These are phyloP conservation scores for Drechslerella coelobrocha DNA, from an alignment of 2,329 filamentous ascomycete genomes.

Conservation along the genomic window DNA sequence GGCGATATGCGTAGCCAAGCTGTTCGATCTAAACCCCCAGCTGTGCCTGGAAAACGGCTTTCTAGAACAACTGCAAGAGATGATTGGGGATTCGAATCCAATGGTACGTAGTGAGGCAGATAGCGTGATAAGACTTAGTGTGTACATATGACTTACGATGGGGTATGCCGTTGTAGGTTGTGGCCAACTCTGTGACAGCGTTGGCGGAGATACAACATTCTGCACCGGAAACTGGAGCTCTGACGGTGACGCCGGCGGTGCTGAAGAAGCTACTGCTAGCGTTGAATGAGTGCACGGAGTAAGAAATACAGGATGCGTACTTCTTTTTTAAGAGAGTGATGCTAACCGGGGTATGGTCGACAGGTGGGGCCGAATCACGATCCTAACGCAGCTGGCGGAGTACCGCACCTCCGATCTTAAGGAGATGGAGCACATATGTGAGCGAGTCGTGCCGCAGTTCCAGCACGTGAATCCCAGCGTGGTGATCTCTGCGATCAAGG, in stretches of 20 bases:
- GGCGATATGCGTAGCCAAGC: constrained; percentile 95
- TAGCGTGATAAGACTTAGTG: not conserved
- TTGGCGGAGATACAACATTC: constrained; percentile 89
- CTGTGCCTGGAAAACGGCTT: constrained; percentile 98
- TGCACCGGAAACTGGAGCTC: constrained; percentile 85
- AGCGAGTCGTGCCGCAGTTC: constrained; percentile 93
- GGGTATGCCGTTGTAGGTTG: constrained; percentile 62
- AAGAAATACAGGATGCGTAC: constrained; percentile 12
- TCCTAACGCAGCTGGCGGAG: constrained; percentile 85
- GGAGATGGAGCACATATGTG: constrained; percentile 97
- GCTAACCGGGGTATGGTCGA: constrained; percentile 22
- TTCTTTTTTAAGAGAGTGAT: not conserved
- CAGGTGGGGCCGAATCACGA: constrained; percentile 89
- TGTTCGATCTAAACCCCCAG: constrained; percentile 89
- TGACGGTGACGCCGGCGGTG: constrained; percentile 79
- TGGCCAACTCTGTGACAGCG: constrained; percentile 94
- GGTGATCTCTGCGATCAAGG: constrained; percentile 95
- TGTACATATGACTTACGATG: too few species aligned
- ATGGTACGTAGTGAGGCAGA: constrained; percentile 67
- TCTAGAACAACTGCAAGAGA: constrained; percentile 87
- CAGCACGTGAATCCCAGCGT: constrained; percentile 98
- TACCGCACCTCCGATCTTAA: constrained; percentile 88
- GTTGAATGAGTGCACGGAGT: constrained; percentile 93
- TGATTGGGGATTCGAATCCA: constrained; percentile 96
- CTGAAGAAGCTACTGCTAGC: constrained; percentile 97